These are phyloP conservation scores for Hypoxylon sp. DNA, from an alignment of 2,329 filamentous ascomycete species.

Conservation along the genomic window DNA sequence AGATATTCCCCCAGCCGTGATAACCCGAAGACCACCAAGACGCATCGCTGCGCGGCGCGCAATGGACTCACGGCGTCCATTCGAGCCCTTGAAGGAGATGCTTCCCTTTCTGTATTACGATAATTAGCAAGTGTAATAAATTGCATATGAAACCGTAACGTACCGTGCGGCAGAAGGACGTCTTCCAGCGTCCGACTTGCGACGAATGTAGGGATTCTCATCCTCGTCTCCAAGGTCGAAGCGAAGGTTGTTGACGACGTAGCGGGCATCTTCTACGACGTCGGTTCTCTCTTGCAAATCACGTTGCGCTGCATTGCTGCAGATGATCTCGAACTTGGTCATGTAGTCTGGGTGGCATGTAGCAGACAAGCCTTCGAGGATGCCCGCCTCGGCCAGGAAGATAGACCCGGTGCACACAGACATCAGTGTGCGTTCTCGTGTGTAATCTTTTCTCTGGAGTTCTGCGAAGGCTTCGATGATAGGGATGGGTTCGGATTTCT, in stretches of 20 bases:
- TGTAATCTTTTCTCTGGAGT: conserved; percentile 83
- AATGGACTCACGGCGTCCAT: conserved; percentile 83
- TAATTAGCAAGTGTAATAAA: conserved; percentile 43
- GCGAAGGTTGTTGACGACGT: conserved; percentile 91
- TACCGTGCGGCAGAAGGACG: conserved; percentile 74
- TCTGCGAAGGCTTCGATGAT: conserved; percentile 84
- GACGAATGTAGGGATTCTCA: conserved; percentile 86
- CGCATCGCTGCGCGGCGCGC: conserved; percentile 82
- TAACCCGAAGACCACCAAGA: conserved; percentile 77
- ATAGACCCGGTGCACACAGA: conserved; percentile 85
- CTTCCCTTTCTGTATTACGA: conserved; percentile 78
- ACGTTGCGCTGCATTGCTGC: conserved; percentile 78
- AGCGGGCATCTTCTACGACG: conserved; percentile 83
- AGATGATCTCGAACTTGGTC: conserved; percentile 85
- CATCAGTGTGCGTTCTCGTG: conserved; percentile 84
- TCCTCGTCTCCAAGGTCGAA: conserved; percentile 87
- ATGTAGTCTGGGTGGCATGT: conserved; percentile 87
- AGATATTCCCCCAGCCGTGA: conserved; percentile 84
- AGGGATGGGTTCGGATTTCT: conserved; percentile 76
- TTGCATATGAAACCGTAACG: conserved; percentile 47
- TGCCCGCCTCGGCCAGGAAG: conserved; percentile 81
- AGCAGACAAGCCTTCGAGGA: conserved; percentile 83
- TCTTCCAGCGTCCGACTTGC: conserved; percentile 76
- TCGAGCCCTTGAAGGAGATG: conserved; percentile 83
- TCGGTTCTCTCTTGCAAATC: conserved; percentile 84